Base-by-base conservation (phyloP, 2,329 filamentous ascomycete genomes). In the Diaporthe vaccinii region DNA sequence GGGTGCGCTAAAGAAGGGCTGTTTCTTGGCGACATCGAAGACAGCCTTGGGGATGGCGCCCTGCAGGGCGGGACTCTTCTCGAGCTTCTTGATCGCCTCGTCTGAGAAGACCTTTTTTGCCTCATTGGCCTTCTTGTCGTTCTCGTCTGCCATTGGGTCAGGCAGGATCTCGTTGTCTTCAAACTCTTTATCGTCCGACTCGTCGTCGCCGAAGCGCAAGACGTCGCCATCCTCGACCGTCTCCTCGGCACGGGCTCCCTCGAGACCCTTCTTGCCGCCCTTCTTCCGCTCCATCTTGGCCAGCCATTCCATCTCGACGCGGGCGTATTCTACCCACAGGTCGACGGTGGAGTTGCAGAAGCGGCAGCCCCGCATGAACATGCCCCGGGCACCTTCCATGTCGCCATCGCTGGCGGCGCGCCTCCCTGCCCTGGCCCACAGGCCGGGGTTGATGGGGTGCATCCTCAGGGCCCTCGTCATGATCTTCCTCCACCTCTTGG, bases 1-100 rank as follows among this genome's bases (percentile, higher is more conserved):
- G 1, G 87, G 85, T 2, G 91, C 84, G 76, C 90, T 90, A 82
- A 93, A 91, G 78, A 94, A 92, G 71, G 93, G 90, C 80, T 98
- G 93, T 82, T 93, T 95, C 85, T 92, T 92, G 8, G 95, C 93
- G 31, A 95, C 91, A 80, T 98, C 95, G 81, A 98, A 98, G 65
- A 99, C 94, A 53, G 96, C 95, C 74, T 95, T 90, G 2, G 97
- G 96, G 78, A 99, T 98, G 22, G 95, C 97, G n/a, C 97, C 97
- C 76, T 94, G 94, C 77, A 98, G 88, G 14, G 95, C 95, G 5
- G 96, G 95, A 65, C 95, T 96, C 74, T 91, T 91, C 80, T 93
- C 88, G 77, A 98, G 86, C 72, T 87, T 86, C 78, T 84, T 81
- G 5, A 84, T 83, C 0, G 85, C 84, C 73, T 87, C 83, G 74